Conservation (phyloP, 2,329 filamentous ascomycete species). For the Rhinocladiella mackenziei region DNA sequence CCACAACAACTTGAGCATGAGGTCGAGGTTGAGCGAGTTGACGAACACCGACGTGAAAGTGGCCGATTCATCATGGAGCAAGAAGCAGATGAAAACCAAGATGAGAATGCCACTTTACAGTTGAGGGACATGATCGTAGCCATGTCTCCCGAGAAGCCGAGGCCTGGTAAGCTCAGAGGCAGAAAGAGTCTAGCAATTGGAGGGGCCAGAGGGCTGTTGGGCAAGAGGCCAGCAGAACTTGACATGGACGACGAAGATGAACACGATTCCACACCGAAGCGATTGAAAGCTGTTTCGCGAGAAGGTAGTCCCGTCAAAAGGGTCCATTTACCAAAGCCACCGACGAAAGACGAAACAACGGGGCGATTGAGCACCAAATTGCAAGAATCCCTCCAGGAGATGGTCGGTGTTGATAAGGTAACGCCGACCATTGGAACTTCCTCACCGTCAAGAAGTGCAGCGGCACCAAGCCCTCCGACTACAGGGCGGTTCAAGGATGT, state of each 20-base stretch:
- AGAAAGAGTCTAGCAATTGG: conserved; percentile 75
- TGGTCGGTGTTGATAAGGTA: conserved; percentile 29
- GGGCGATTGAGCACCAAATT: conserved; percentile 48
- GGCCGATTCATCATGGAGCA: conserved; percentile 54
- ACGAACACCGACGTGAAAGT: conserved; percentile 60
- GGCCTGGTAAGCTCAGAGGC: conserved; percentile 53
- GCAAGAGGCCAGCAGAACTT: conserved; percentile 69
- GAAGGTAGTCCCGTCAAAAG: conserved; percentile 75
- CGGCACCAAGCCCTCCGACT: conserved; percentile 54
- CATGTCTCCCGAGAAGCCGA: conserved; percentile 65
- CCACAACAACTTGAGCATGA: conserved; percentile 60
- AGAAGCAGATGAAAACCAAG: conserved; percentile 49
- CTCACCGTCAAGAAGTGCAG: conserved; percentile 48
- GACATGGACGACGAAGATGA: conserved; percentile 60
- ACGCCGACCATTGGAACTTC: conserved; percentile 42
- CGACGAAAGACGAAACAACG: conserved; percentile 63
- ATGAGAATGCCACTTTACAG: conserved; percentile 62
- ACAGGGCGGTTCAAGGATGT: conserved; percentile 55
- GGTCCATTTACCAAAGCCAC: conserved; percentile 64
- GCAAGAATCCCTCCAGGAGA: conserved; percentile 44
- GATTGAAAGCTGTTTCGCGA: conserved; percentile 58
- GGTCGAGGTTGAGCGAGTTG: conserved; percentile 58
- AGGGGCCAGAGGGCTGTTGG: conserved; percentile 67
- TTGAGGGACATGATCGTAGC: conserved; percentile 74
- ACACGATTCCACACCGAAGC: conserved; percentile 56